Evolutionary conservation across 805 yeast species (phyloP).

Genomic region (Vanderwaltozyma yarrowii): DNA sequence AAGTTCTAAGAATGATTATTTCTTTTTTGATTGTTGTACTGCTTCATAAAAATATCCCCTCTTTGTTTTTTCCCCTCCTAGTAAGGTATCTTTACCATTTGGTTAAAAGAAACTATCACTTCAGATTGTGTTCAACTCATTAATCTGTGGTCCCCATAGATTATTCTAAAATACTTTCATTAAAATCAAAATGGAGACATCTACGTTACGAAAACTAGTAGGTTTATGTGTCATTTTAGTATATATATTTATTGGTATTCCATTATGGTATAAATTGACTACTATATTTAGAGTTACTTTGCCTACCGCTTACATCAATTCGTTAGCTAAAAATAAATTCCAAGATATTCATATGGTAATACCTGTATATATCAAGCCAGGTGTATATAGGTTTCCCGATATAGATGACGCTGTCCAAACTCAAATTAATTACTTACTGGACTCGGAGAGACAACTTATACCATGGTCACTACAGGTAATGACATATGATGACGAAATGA

Average conservation of each 20-base stretch:
- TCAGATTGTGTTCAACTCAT: no score
- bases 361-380: conserved; percentile 30
- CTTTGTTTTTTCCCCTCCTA: no score
- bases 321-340: conserved; percentile 31
- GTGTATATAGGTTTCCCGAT: conserved; percentile 3
- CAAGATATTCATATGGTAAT: conserved; percentile 35
- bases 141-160: no score
- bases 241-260: conserved; percentile 31
- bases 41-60: no score
- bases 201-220: background rate
- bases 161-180: no score
- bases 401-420: conserved; percentile 4
- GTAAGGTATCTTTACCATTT: no score
- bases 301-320: conserved; percentile 29
- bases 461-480: conserved; percentile 29
- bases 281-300: conserved; percentile 34
- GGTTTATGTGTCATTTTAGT: conserved; percentile 7
- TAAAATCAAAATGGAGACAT: background rate
- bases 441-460: conserved; percentile 22
- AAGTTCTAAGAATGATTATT: no score
- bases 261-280: conserved; percentile 34
- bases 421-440: conserved; percentile 15
- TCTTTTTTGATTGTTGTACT: no score
- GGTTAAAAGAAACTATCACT: no score
- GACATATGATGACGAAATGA: conserved; percentile 12